Conservation (phyloP, 257 asterid genomes). For the Salvia miltiorrhiza region DNA sequence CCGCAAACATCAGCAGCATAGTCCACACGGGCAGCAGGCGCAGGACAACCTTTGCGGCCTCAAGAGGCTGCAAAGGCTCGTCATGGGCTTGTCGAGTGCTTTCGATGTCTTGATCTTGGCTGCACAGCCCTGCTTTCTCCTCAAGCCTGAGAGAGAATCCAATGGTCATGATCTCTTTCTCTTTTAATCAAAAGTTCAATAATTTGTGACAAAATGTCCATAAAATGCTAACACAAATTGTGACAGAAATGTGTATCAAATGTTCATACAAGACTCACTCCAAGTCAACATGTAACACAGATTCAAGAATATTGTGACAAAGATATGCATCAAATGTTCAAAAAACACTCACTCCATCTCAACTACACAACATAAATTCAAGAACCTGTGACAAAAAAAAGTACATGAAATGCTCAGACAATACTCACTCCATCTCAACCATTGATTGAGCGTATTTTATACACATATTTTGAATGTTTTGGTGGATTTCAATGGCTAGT, state of each 20-base stretch:
- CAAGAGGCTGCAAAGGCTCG: constrained; percentile 22
- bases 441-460: no score
- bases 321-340: no score
- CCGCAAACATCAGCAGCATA: constrained; percentile 82
- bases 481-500: no score
- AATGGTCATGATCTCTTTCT: not conserved
- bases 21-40: constrained; percentile 78
- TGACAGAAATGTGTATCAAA: no score
- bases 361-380: no score
- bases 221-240: no score
- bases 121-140: constrained; percentile 38
- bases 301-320: not conserved
- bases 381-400: no score
- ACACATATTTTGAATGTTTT: no score
- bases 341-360: no score
- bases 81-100: not conserved
- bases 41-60: constrained; percentile 41
- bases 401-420: not conserved
- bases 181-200: not conserved
- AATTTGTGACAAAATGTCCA: not conserved
- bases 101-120: constrained; percentile 19
- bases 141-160: constrained; percentile 47
- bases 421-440: not conserved
- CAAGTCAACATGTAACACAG: no score
- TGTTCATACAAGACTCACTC: no score